phyloP scores from a whole-genome alignment of 495 filamentous ascomycete species.

The Astrocystis sublimbata region DNA sequence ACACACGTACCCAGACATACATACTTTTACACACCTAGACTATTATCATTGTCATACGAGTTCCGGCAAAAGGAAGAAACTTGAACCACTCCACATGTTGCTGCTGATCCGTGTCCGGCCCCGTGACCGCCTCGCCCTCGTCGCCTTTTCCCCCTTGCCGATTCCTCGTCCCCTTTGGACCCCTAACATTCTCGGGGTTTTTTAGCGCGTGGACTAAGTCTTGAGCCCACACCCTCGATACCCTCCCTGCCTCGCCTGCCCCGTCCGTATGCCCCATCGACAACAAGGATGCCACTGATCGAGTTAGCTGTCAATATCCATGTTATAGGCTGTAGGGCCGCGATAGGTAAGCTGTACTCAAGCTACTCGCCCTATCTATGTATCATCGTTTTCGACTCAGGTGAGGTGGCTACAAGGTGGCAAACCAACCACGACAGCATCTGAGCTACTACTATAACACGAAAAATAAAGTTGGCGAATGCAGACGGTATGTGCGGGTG shows the following conservation, averaged over 20 bases:
- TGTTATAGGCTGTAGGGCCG: too few species aligned
- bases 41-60: slow-evolving; percentile 4
- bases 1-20: too few species aligned
- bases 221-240: too few species aligned
- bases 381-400: background rate
- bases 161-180: slow-evolving; percentile 3
- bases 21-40: background rate
- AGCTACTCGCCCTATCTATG: background rate
- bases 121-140: slow-evolving; percentile 17
- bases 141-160: too few species aligned
- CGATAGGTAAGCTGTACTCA: too few species aligned
- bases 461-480: too few species aligned
- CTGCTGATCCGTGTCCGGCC: slow-evolving; percentile 8
- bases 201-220: background rate
- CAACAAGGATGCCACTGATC: too few species aligned
- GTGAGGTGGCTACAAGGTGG: slow-evolving; percentile 8
- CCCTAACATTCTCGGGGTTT: slow-evolving; percentile 1
- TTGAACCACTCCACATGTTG: slow-evolving; percentile 10
- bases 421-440: slow-evolving; percentile 10
- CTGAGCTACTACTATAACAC: background rate
- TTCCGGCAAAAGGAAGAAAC: slow-evolving; percentile 1
- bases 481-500: background rate
- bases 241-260: background rate
- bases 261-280: too few species aligned
- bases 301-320: too few species aligned